A percentile compares a stretch with the other conserved stretches of the same genome.
Evolutionary conservation across 2,329 filamentous ascomycete genomes (phyloP).

Genomic region (Samsoniella hepiali): DNA sequence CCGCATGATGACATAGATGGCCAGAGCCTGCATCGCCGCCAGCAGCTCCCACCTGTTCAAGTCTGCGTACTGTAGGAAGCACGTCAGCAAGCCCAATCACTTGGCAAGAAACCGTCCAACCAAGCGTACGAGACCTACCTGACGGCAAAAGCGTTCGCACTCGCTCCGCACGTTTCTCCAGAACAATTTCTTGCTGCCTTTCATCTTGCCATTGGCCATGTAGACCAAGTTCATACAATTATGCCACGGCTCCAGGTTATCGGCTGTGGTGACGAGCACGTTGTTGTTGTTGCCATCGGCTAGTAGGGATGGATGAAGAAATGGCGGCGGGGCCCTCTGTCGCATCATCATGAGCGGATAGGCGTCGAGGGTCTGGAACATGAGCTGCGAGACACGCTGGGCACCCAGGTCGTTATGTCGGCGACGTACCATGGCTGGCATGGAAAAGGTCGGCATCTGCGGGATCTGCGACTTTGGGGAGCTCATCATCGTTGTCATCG

Average conservation of each 20-base stretch:
- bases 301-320: slow-evolving; percentile 7
- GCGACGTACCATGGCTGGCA: background rate
- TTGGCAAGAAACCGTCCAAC: no score
- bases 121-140: background rate
- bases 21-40: slow-evolving; percentile 15
- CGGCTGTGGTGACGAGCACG: background rate
- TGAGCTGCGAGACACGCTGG: slow-evolving; percentile 10
- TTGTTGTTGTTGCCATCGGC: background rate
- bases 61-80: background rate
- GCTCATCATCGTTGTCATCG: background rate
- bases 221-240: slow-evolving; percentile 18
- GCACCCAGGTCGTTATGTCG: background rate
- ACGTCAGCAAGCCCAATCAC: no score
- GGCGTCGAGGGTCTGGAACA: slow-evolving; percentile 14
- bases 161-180: slow-evolving; percentile 16
- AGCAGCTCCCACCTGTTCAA: slow-evolving; percentile 17
- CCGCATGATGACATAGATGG: slow-evolving; percentile 18
- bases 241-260: slow-evolving; percentile 2
- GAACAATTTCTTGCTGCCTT: slow-evolving; percentile 9
- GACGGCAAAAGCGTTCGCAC: slow-evolving; percentile 10
- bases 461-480: background rate
- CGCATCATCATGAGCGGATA: slow-evolving; percentile 18
- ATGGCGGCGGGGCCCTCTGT: slow-evolving; percentile 10
- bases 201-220: slow-evolving; percentile 13
- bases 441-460: background rate